phyloP scores from a whole-genome alignment of 345 rosid species.

The Fremontodendron californicum region DNA sequence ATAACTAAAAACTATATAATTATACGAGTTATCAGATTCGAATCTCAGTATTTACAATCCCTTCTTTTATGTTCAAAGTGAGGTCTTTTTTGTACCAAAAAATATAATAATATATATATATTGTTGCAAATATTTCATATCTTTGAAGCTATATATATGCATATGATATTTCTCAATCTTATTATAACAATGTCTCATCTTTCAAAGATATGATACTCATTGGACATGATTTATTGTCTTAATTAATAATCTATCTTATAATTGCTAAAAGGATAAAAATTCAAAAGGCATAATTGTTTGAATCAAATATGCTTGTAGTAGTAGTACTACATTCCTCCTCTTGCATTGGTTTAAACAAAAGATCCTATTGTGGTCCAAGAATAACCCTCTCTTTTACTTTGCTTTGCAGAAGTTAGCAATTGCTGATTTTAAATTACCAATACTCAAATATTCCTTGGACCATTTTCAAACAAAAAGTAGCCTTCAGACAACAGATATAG shows the following conservation, averaged over 20 bases:
- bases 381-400: constrained; percentile 13
- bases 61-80: too few relatives aligned
- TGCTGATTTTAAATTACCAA: constrained; percentile 8
- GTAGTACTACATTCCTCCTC: not conserved
- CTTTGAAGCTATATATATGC: not conserved
- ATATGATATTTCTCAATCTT: too few relatives aligned
- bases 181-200: constrained; percentile 2
- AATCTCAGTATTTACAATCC: too few relatives aligned
- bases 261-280: not conserved
- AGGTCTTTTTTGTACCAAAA: too few relatives aligned
- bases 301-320: constrained; percentile 5
- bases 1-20: too few relatives aligned
- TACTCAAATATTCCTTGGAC: constrained; percentile 33
- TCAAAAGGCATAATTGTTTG: constrained; percentile 2
- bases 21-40: too few relatives aligned
- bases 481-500: not conserved
- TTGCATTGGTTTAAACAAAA: constrained; percentile 25
- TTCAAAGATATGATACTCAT: constrained; percentile 7
- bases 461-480: constrained; percentile 21
- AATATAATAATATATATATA: too few relatives aligned
- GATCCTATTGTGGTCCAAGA: constrained; percentile 28
- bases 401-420: constrained; percentile 23
- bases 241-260: not conserved
- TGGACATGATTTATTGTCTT: not conserved
- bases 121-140: not conserved